A percentile compares a stretch with the other conserved stretches of the same genome.
These are phyloP conservation scores for Phylloporus sp. DNA, from an alignment of 768 basidiomycete species.

Conservation along the genomic window DNA sequence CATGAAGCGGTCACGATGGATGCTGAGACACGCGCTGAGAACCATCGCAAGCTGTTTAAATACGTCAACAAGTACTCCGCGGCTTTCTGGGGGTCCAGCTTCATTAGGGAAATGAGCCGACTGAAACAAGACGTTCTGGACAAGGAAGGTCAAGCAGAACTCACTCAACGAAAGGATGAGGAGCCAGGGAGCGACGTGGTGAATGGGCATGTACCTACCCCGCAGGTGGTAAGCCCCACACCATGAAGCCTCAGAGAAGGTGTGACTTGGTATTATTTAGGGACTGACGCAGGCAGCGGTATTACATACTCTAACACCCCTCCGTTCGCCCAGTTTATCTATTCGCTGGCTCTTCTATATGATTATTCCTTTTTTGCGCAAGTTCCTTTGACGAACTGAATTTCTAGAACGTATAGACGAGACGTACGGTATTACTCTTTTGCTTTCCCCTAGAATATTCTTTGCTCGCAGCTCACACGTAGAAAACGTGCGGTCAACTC, in stretches of 20 bases:
- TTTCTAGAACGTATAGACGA: constrained; percentile 27
- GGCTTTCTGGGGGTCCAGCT: constrained; percentile 87
- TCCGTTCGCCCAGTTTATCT: constrained; percentile 23
- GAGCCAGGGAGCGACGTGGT: constrained; percentile 37
- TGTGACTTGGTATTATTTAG: constrained; percentile 31
- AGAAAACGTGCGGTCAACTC: constrained; percentile 12
- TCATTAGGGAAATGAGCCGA: constrained; percentile 78
- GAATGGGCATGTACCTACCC: constrained; percentile 34
- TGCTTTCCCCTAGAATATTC: constrained; percentile 15
- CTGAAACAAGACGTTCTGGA: constrained; percentile 41
- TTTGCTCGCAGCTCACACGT: constrained; percentile 10
- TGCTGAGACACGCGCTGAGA: constrained; percentile 74
- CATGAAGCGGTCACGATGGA: constrained; percentile 92
- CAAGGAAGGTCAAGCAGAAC: constrained; percentile 32
- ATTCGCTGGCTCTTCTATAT: constrained; percentile 35
- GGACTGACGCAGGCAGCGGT: constrained; percentile 19
- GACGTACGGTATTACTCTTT: constrained; percentile 8
- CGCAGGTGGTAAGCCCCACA: constrained; percentile 33
- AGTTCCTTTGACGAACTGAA: constrained; percentile 15
- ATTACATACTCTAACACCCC: constrained; percentile 19
- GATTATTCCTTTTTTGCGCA: constrained; percentile 36
- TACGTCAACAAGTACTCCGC: constrained; percentile 95
- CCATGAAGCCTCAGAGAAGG: constrained; percentile 27
- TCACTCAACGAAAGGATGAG: constrained; percentile 33
- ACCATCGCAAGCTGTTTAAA: constrained; percentile 93